Conservation (phyloP, 139 green algal genomes). For the Bryopsis sp. region DNA sequence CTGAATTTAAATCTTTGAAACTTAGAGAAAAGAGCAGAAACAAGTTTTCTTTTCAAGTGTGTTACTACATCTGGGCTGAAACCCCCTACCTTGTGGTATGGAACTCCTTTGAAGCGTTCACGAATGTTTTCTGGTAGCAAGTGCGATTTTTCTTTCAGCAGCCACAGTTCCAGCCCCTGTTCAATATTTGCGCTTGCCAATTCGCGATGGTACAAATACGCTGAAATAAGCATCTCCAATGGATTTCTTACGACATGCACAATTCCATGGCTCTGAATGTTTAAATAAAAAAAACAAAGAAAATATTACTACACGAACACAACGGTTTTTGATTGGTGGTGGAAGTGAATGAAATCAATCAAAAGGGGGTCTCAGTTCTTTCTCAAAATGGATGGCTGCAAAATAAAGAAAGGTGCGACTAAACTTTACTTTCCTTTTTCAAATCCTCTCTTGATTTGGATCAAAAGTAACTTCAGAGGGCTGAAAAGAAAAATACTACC, state of each 20-base stretch:
- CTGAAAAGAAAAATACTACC: too few species aligned
- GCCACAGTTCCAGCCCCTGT: not conserved
- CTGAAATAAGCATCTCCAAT: not conserved
- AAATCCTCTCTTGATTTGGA: too few species aligned
- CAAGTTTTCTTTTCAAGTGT: not conserved
- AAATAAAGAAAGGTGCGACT: too few species aligned
- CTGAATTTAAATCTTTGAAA: not conserved
- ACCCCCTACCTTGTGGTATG: not conserved
- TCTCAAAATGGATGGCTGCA: too few species aligned
- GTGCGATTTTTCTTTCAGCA: not conserved
- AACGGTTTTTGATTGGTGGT: too few species aligned
- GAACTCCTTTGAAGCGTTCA: not conserved
- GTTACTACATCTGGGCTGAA: not conserved
- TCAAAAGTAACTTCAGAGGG: too few species aligned
- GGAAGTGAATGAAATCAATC: too few species aligned
- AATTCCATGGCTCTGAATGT: too few species aligned
- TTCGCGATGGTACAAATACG: constrained; percentile 3
- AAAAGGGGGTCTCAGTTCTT: not conserved
- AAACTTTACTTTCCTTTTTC: too few species aligned
- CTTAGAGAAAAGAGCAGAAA: not conserved
- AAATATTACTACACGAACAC: too few species aligned
- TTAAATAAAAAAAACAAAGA: too few species aligned
- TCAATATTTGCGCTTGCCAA: too few species aligned
- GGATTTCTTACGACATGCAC: constrained; percentile 1
- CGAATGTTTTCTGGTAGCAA: not conserved